phyloP scores from a whole-genome alignment of 495 filamentous ascomycete genomes.

The Penicillium taxi region DNA sequence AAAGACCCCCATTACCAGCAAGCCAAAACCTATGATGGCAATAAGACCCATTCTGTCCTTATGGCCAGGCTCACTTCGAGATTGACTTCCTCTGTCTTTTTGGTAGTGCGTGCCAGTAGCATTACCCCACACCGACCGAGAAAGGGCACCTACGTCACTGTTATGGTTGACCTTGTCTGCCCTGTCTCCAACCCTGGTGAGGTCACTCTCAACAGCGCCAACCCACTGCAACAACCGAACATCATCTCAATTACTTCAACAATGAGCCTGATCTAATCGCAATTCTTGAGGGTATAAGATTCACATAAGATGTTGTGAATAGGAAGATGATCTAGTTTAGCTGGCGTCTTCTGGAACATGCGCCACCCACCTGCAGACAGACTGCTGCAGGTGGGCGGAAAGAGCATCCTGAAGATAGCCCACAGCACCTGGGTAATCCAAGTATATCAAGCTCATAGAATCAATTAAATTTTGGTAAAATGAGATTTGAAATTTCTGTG shows the following conservation, averaged over 20 bases:
- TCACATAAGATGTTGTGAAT: slow-evolving; percentile 48
- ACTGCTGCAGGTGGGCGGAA: no score
- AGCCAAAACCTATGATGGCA: slow-evolving; percentile 43
- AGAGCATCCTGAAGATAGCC: no score
- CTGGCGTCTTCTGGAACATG: no score
- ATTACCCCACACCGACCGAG: slow-evolving; percentile 48
- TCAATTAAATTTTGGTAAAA: no score
- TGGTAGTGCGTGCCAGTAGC: slow-evolving; percentile 56
- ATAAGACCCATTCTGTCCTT: slow-evolving; percentile 51
- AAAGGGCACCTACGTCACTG: slow-evolving; percentile 43
- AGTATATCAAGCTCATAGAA: no score
- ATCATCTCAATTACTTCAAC: slow-evolving; percentile 54
- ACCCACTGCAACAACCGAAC: slow-evolving; percentile 46
- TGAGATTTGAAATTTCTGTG: no score
- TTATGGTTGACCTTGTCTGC: slow-evolving; percentile 54
- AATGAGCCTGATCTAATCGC: slow-evolving; percentile 49
- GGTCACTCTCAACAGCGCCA: slow-evolving; percentile 45
- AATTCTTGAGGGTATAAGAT: slow-evolving; percentile 49
- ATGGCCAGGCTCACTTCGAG: slow-evolving; percentile 56
- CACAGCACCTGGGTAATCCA: no score
- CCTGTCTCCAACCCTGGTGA: slow-evolving; percentile 44
- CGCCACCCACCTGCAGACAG: no score
- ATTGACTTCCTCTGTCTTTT: slow-evolving; percentile 58
- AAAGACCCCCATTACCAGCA: slow-evolving; percentile 42
- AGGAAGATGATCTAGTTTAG: no score